Conservation (phyloP, 495 filamentous ascomycete genomes). For the Podospora comata region DNA sequence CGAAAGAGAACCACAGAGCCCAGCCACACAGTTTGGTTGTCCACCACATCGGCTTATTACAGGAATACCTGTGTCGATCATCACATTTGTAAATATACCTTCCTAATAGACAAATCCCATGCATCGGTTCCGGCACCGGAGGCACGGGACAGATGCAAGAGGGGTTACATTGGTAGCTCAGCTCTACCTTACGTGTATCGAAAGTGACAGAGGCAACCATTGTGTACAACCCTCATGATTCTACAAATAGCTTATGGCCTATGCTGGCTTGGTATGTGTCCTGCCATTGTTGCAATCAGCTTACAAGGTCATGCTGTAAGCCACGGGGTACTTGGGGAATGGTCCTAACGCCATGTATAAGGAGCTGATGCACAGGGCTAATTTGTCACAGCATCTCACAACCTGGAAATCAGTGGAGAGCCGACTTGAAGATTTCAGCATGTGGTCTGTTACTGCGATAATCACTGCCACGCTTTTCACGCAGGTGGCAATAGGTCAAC, state of each 20-base stretch:
- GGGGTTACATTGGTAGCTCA: slow-evolving; percentile 5
- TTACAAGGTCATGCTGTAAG: not conserved
- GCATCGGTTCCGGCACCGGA: not conserved
- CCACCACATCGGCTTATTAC: not conserved
- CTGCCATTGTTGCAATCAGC: not conserved
- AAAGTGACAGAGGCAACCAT: not conserved
- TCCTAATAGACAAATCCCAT: slow-evolving; percentile 3
- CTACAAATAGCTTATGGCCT: not conserved
- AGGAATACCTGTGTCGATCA: slow-evolving; percentile 2
- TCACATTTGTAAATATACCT: not conserved
- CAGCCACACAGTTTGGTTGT: not conserved
- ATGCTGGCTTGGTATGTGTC: not conserved
- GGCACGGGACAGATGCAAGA: slow-evolving; percentile 1
- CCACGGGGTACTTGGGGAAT: not conserved
- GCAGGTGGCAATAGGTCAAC: not conserved
- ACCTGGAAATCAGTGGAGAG: not conserved
- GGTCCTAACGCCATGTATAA: not conserved
- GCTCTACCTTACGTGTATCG: not conserved
- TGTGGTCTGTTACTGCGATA: not conserved
- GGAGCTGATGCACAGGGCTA: not conserved
- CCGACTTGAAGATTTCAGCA: not conserved
- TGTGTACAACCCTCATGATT: not conserved
- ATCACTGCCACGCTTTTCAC: not conserved
- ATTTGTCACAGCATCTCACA: not conserved
- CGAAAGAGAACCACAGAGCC: not conserved